Percentiles rank a stretch among this genome's conserved stretches.
These are phyloP conservation scores for Zymoseptoria passerinii DNA, from an alignment of 2,329 filamentous ascomycete genomes.

Conservation along the genomic window DNA sequence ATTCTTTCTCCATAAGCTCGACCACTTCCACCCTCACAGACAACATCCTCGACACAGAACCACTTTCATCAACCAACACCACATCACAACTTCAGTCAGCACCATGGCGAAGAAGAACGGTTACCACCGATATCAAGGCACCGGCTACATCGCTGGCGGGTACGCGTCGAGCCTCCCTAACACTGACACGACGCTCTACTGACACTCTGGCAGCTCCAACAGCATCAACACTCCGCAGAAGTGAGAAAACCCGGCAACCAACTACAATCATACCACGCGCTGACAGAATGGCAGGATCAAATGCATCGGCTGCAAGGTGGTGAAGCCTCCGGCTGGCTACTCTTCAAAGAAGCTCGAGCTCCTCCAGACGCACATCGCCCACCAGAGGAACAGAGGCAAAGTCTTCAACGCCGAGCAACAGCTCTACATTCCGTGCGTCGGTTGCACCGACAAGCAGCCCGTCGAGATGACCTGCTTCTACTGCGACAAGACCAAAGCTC, in stretches of 20 bases:
- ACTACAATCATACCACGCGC: background rate
- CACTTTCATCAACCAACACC: background rate
- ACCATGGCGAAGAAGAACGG: background rate
- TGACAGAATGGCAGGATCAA: slow-evolving; percentile 10
- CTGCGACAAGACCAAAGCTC: slow-evolving; percentile 18
- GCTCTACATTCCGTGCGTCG: slow-evolving; percentile 14
- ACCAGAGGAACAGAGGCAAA: background rate
- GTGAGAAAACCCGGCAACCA: background rate
- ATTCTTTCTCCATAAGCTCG: background rate
- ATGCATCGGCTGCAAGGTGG: slow-evolving; percentile 10
- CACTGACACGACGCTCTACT: background rate
- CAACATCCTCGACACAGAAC: background rate
- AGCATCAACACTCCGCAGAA: background rate
- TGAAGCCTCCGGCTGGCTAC: slow-evolving; percentile 2
- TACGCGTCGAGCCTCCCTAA: background rate
- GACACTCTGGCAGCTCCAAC: background rate
- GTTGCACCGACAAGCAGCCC: slow-evolving; percentile 14
- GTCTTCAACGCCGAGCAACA: slow-evolving; percentile 7
- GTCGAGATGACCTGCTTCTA: slow-evolving; percentile 21
- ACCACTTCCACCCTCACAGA: background rate
- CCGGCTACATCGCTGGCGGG: background rate
- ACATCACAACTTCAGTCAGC: background rate
- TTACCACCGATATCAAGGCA: background rate
- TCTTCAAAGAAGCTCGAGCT: background rate
- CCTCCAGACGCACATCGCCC: background rate